Conservation (phyloP, 495 filamentous ascomycete species). For the Penicillium alfredii region DNA sequence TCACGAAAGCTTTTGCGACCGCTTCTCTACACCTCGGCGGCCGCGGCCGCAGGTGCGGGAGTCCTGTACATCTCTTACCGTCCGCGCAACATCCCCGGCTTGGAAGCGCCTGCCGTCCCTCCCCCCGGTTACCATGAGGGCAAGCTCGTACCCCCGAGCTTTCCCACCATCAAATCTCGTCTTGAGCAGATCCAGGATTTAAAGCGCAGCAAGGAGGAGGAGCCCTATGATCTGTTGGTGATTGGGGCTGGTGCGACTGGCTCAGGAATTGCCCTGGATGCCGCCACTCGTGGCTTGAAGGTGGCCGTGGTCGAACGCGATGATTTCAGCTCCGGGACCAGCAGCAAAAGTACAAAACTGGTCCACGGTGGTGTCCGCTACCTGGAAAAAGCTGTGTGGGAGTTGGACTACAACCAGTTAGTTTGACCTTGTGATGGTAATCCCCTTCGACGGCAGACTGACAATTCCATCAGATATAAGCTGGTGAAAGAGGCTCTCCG, state of each 20-base stretch:
- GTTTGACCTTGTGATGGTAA: conserved; percentile 14
- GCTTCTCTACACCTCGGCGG: conserved; percentile 57
- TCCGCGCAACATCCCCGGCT: conserved; percentile 80
- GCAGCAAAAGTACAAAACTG: conserved; percentile 94
- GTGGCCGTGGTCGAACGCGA: conserved; percentile 94
- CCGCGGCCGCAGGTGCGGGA: conserved; percentile 51
- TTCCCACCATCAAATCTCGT: conserved; percentile 70
- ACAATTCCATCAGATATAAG: conserved; percentile 53
- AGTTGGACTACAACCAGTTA: conserved; percentile 88
- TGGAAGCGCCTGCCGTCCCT: conserved; percentile 70
- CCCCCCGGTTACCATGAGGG: conserved; percentile 78
- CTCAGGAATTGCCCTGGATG: conserved; percentile 88
- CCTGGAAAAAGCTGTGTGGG: conserved; percentile 94
- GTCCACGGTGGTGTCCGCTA: conserved; percentile 97
- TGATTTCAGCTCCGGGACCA: conserved; percentile 90
- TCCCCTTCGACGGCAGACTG: conserved; percentile 11
- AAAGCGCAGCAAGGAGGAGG: conserved; percentile 31
- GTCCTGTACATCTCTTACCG: conserved; percentile 74
- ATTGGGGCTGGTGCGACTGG: conserved; percentile 94
- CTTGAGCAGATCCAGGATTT: conserved; percentile 50
- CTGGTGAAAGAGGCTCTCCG: conserved; percentile 92
- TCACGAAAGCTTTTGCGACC: conserved; percentile 51
- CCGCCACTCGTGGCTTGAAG: conserved; percentile 84
- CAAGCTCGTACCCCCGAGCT: conserved; percentile 71
- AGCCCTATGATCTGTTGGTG: conserved; percentile 77